Base-by-base conservation (phyloP, 2,329 filamentous ascomycete species). In the Elsinoe batatas region DNA sequence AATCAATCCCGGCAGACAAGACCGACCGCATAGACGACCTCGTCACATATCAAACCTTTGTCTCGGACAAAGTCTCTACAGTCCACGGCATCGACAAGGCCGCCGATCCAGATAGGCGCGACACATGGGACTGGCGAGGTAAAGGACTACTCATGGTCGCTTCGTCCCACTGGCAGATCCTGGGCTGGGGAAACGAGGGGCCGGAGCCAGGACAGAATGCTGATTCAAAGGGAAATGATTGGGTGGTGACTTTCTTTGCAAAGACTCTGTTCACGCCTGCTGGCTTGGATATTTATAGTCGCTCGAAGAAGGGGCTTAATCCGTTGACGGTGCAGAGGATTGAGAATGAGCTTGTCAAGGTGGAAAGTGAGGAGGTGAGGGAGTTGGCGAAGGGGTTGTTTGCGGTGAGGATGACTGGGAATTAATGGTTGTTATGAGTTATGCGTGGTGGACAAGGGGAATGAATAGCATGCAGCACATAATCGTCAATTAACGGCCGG, bases 191-290 rank as follows among this genome's bases (percentile, higher is more conserved):
- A 4, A 79, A 84, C 65, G 70, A 73, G 18, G 67, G 70, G 53
- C 59, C 51, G 7, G 47, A 51, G 33, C 35, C 47, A 11, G 35
- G 35, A 3, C 47, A 51, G 47, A 61, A 33, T 33, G 17, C 43
- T 17, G 36, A 58, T 38, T 22, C 40, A 43, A 35, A 53, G 20
- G 30, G 35, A 37, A 68, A 67, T 78, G 62, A 72, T 33, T 95
- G 87, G 87, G 82, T 80, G 1, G 87, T 95, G 12, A 94, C 87
- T 3, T 91, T 85, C 77, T 95, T 95, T 69, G 83, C 84, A 60
- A 84, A 87, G 64, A 94, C 87, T 20, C 62, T 91, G 43, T 94
- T 95, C 63, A 93, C 88, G 5, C 85, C 85, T 60, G 87, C 88
- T 56, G 89, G 89, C 0, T 64, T 95, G 30, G 89, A 95, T 70